Percentiles rank a stretch among this genome's conserved stretches.
Evolutionary conservation across 176 grass and related monocot genomes (phyloP).

Genomic region (Sorghum bicolor): Sorghum_bicolor_NCBIv3 NC_012873.2:59480501-59481000

Average conservation of each 20-base stretch:
- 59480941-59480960: neutral
- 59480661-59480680: neutral
- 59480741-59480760: neutral
- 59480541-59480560: neutral
- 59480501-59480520: neutral
- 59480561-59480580: neutral
- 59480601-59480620: neutral
- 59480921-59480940: neutral
- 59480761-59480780: neutral
- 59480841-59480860: neutral
- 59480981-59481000: neutral
- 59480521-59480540: neutral
- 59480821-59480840: neutral
- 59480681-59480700: neutral
- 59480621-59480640: neutral
- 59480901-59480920: neutral
- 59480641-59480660: neutral
- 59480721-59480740: neutral
- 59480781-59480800: neutral
- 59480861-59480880: neutral
- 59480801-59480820: neutral
- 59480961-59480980: neutral
- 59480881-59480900: neutral
- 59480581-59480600: neutral
- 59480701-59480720: neutral